A percentile compares a stretch with the other conserved stretches of the same genome.
Conservation (phyloP, 1,284 basidiomycete genomes). For the Boletus mariae region DNA sequence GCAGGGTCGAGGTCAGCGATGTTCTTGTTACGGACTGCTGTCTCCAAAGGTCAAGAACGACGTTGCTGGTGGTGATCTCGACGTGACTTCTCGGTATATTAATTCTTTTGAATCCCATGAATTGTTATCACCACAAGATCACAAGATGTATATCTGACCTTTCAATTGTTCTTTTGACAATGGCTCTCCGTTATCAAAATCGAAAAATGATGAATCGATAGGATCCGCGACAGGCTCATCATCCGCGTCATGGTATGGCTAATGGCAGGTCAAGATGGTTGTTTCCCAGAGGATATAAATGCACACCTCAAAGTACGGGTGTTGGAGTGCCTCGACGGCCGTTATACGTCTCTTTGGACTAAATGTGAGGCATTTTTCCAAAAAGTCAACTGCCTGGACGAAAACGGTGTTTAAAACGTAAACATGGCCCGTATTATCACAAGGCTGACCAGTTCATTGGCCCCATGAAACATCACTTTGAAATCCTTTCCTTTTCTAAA, state of each 20-base stretch:
- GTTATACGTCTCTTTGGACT: conserved; percentile 89
- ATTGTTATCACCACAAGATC: background rate
- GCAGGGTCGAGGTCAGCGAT: background rate
- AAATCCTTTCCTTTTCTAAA: conserved; percentile 87
- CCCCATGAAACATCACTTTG: conserved; percentile 69
- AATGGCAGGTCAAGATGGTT: background rate
- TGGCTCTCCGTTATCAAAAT: conserved; percentile 76
- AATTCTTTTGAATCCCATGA: conserved; percentile 16
- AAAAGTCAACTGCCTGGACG: conserved; percentile 73
- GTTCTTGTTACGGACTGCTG: conserved; percentile 2
- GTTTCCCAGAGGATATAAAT: background rate
- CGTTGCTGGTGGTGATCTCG: conserved; percentile 11
- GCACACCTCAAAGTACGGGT: conserved; percentile 84
- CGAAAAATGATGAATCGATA: conserved; percentile 84
- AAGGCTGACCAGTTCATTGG: conserved; percentile 66
- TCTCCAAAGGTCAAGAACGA: conserved; percentile 20
- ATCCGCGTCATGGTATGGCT: conserved; percentile 86
- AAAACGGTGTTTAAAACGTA: background rate
- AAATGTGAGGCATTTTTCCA: conserved; percentile 89
- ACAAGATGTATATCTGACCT: conserved; percentile 40
- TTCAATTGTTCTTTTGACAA: conserved; percentile 69
- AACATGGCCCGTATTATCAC: background rate
- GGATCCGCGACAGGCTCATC: conserved; percentile 84
- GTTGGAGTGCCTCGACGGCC: conserved; percentile 85
- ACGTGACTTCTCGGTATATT: conserved; percentile 30